phyloP scores from a whole-genome alignment of 345 rosid genomes.

The Melastoma malabathricum region DNA sequence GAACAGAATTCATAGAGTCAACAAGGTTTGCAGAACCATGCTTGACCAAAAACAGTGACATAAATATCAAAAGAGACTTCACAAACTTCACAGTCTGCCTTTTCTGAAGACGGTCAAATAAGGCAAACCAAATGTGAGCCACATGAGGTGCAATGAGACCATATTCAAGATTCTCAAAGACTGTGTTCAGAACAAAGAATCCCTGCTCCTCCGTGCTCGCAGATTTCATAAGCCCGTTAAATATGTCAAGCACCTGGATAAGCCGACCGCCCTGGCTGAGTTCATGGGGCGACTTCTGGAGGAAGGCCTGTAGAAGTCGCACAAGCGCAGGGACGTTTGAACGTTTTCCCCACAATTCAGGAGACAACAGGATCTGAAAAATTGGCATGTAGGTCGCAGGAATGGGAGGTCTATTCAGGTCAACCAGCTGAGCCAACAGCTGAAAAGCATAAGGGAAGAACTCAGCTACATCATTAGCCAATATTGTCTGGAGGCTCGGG shows the following conservation, averaged over 20 bases:
- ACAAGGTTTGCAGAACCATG: conserved; percentile 61
- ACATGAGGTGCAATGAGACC: conserved; percentile 44
- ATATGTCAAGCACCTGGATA: conserved; percentile 78
- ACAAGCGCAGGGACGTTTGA: conserved; percentile 98
- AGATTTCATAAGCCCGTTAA: conserved; percentile 50
- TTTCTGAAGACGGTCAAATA: conserved; percentile 61
- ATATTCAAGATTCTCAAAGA: conserved; percentile 71
- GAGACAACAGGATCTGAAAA: conserved; percentile 64
- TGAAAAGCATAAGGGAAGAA: conserved; percentile 98
- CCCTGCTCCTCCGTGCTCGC: conserved; percentile 92
- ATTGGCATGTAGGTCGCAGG: conserved; percentile 71
- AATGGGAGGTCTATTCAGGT: conserved; percentile 76
- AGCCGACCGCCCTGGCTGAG: conserved; percentile 65
- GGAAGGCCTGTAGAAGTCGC: conserved; percentile 95
- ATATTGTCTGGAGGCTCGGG: conserved; percentile 71
- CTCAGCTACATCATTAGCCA: conserved; percentile 72
- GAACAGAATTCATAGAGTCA: conserved; percentile 72
- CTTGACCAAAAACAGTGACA: conserved; percentile 89
- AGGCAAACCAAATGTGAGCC: conserved; percentile 56
- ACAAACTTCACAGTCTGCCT: conserved; percentile 52
- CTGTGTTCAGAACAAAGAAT: conserved; percentile 83
- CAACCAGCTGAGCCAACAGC: conserved; percentile 88
- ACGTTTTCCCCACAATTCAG: conserved; percentile 77
- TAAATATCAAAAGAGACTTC: conserved; percentile 67
- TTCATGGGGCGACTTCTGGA: conserved; percentile 81